Evolutionary conservation across 495 filamentous ascomycete species (phyloP).

Genomic region (Physcia stellaris): DNA sequence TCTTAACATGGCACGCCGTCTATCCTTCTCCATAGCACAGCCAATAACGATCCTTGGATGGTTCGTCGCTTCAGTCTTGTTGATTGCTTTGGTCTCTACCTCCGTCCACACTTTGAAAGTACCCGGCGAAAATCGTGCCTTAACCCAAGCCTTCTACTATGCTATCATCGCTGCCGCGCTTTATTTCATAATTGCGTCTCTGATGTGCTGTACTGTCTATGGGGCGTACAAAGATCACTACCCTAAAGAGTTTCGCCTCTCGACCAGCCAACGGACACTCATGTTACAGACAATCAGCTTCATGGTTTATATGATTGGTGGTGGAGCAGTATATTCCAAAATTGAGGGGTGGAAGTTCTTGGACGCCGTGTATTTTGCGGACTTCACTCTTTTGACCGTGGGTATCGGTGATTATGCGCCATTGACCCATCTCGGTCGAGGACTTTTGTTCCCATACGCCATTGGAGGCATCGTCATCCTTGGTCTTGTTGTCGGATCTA

Average conservation of each 20-base stretch:
- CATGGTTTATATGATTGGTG: constrained; percentile 59
- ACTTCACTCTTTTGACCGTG: constrained; percentile 74
- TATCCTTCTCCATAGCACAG: constrained; percentile 41
- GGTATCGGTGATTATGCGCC: constrained; percentile 63
- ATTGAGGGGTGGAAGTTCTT: constrained; percentile 70
- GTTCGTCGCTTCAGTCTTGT: constrained; percentile 52
- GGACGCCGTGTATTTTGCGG: constrained; percentile 71
- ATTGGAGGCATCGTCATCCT: constrained; percentile 69
- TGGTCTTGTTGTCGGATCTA: constrained; percentile 74
- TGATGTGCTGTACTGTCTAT: constrained; percentile 56
- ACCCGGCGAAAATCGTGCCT: constrained; percentile 32
- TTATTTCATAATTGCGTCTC: constrained; percentile 59
- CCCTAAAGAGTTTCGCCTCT: constrained; percentile 55
- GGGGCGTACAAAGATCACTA: constrained; percentile 54
- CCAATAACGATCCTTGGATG: constrained; percentile 54
- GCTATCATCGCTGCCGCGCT: constrained; percentile 60
- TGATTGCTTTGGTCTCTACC: constrained; percentile 46
- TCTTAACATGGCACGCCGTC: constrained; percentile 54
- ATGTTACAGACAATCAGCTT: constrained; percentile 83
- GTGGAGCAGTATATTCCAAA: constrained; percentile 54
- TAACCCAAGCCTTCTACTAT: constrained; percentile 68
- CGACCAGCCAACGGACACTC: constrained; percentile 60
- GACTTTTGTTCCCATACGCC: constrained; percentile 65
- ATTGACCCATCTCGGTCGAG: constrained; percentile 44
- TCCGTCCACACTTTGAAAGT: constrained; percentile 36